Conservation (phyloP, 2,329 filamentous ascomycete species). For the Diaporthe sp. region DNA sequence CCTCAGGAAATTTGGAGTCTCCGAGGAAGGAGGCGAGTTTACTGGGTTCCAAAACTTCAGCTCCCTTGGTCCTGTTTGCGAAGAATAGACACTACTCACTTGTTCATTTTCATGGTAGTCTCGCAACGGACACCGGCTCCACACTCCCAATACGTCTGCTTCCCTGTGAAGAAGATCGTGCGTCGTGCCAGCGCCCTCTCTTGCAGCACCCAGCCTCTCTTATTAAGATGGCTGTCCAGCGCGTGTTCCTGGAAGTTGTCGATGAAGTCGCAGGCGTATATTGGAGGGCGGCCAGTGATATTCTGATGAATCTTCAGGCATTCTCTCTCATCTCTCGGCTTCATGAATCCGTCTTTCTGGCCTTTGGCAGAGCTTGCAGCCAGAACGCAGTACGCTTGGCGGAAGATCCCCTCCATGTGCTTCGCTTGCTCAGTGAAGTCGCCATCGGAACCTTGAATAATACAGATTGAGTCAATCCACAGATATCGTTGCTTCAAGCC, state of each 20-base stretch:
- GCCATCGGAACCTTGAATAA: conserved; percentile 30
- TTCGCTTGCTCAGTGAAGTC: conserved; percentile 42
- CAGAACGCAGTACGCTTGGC: conserved; percentile 44
- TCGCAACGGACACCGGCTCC: conserved; percentile 52
- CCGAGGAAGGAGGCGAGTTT: conserved; percentile 42
- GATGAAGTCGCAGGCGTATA: conserved; percentile 46
- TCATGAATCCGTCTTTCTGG: conserved; percentile 42
- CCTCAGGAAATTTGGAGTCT: conserved; percentile 45
- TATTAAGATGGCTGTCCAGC: conserved; percentile 47
- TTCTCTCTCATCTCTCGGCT: conserved; percentile 28
- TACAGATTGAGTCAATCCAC: conserved; percentile 38
- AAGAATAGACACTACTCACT: conserved; percentile 44
- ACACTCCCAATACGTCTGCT: conserved; percentile 56
- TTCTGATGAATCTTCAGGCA: conserved; percentile 30
- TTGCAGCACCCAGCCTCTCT: conserved; percentile 55
- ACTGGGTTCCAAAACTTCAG: not conserved
- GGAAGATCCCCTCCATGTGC: conserved; percentile 44
- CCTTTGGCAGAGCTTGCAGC: conserved; percentile 41
- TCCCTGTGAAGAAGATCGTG: conserved; percentile 52
- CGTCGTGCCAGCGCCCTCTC: conserved; percentile 53
- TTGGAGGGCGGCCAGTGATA: not conserved
- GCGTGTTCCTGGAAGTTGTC: conserved; percentile 51
- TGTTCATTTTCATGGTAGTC: conserved; percentile 48
- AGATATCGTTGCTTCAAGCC: conserved; percentile 6
- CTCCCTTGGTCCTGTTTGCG: not conserved